Base-by-base conservation (phyloP, 768 basidiomycete species). In the Gyrodon lividus region DNA sequence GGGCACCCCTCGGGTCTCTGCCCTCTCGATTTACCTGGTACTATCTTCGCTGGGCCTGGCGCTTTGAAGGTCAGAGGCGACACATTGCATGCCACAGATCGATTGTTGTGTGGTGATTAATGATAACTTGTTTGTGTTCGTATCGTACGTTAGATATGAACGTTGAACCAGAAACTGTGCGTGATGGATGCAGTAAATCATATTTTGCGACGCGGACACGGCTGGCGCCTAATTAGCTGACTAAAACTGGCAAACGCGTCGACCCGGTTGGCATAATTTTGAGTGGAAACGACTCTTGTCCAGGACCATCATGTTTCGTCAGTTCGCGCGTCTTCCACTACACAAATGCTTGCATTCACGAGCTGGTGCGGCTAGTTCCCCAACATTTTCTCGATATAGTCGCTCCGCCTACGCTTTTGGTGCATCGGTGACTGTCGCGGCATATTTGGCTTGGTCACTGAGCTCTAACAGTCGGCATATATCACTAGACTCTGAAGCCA, bases 341-440 rank as follows among this genome's bases (percentile, higher is more conserved):
- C 76, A 77, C 52, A 72, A 81, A 63, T 74, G 74, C 48, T 39
- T 86, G 16, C 80, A 84, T 58, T 81, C 83, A 19, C 63, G 64
- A 37, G 58, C 56, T 46, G 48, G 62, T 6, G 45, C 57, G 13
- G 60, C 64, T 31, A 68, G 47, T 49, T 7, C 62, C 54, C 35
- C 48, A 43, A 38, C 19, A 26, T 60, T 64, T 56, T 5, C 56
- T 41, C 66, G 63, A 48, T 42, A 70, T 71, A 52, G 54, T 42
- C 63, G 58, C 26, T 50, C 65, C 10, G 57, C 63, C 51, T 59
- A 74, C 52, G 69, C 70, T 20, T 58, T 82, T 1, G 78, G 76
- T 23, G 75, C 70, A 48, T 78, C 81, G 17, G 70, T 68, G 2
- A 72, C 74, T 3, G 64, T 75, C 20, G 73, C 74, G 46, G 67